Evolutionary conservation across 1,284 basidiomycete genomes (phyloP).

Genomic region (Phellopilus nigrolimitatus): DNA sequence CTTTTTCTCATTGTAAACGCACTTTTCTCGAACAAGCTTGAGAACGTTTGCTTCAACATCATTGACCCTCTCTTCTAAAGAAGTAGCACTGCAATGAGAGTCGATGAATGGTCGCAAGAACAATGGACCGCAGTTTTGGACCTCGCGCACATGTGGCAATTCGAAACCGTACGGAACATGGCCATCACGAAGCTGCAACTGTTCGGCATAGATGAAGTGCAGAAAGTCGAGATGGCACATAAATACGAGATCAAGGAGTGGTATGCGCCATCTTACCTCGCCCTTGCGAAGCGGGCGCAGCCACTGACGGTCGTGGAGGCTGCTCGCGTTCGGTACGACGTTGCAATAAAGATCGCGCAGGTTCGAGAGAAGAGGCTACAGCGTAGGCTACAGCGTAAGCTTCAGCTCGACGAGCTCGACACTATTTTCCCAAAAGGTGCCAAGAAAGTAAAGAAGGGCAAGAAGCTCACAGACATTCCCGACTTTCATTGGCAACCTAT

Average conservation of each 20-base stretch:
- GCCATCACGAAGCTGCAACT: neutral
- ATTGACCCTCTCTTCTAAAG: too few relatives aligned
- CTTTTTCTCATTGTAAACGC: too few relatives aligned
- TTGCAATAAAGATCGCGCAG: conserved; percentile 7
- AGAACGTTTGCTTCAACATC: too few relatives aligned
- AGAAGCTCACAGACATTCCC: too few relatives aligned
- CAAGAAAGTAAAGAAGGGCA: too few relatives aligned
- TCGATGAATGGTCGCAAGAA: neutral
- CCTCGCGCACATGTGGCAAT: conserved; percentile 12
- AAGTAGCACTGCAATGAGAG: too few relatives aligned
- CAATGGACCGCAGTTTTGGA: conserved; percentile 8
- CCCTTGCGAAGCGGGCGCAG: neutral
- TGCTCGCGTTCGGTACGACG: neutral
- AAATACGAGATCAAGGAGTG: conserved; percentile 5
- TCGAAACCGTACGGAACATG: neutral
- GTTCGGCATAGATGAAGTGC: neutral
- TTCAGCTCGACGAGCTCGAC: too few relatives aligned
- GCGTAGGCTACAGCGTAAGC: too few relatives aligned
- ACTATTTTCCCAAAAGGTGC: too few relatives aligned
- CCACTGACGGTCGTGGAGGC: conserved; percentile 1
- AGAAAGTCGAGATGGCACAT: conserved; percentile 2
- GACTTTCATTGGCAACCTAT: too few relatives aligned
- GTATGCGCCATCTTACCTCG: conserved; percentile 1
- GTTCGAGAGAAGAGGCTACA: neutral
- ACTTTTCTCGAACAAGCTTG: too few relatives aligned